Base-by-base conservation (phyloP, 495 filamentous ascomycete species). In the Aspergillus haitiensis region DNA sequence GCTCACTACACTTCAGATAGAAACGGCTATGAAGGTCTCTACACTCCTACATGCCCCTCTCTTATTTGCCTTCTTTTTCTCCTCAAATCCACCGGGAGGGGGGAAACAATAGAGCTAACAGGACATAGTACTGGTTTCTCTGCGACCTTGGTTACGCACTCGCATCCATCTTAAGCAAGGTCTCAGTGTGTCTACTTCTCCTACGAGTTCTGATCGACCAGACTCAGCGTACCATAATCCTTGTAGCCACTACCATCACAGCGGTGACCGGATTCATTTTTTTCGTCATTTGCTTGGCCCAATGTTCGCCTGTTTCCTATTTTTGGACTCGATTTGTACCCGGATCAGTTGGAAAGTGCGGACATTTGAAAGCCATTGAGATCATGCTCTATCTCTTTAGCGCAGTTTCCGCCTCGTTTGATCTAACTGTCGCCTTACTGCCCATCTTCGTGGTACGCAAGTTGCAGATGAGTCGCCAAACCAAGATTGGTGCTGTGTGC, bases 361-460 rank as follows among this genome's bases (percentile, higher is more conserved):
- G 57, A 11, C 45, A 59, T 40, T 13, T 59, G 15, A 10, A 42
- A 6, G 57, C 39, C 7, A 59, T 62, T 5, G 21, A 39, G 1
- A 55, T 64, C 36, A 55, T 60, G 21, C 58, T 70, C 6, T 63
- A 68, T 11, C 51, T 62, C 10, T 67, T 72, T 49, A 70, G 69
- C 33, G 67, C 60, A 0, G 54, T 61, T 6, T 66, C 69, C 1
- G 62, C 60, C 15, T 9, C 62, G 0, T 68, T 62, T 32, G 71
- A 73, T 44, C 51, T 70, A 36, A 60, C 64, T 3, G 62, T 71
- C 7, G 71, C 58, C 3, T 27, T 59, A 6, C 42, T 70, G 31
- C 55, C 64, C 34, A 58, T 59, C 21, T 27, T 67, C 18, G 49
- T 69, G 11, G 63, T 64, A 15, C 52, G 52, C 35, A 61, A 63